These are phyloP conservation scores for Ampelocalamus luodianensis DNA, from an alignment of 176 grass and related monocot species.

Conservation along the genomic window DNA sequence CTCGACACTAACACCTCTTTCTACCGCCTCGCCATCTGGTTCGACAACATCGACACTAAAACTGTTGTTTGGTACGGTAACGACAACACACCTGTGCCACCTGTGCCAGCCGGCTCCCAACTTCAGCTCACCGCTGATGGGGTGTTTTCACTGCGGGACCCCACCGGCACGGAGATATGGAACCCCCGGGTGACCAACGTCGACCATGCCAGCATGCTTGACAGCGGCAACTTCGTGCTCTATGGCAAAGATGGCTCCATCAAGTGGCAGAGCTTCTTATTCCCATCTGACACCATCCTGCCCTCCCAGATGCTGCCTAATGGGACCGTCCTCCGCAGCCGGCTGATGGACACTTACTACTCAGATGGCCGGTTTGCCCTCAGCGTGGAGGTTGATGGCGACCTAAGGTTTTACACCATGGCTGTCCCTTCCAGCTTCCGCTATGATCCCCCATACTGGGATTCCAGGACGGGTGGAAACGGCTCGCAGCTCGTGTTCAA, in stretches of 20 bases:
- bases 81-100: too few relatives aligned
- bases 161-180: conserved; percentile 33
- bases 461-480: background rate
- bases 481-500: conserved; percentile 22
- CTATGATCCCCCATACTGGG: conserved; percentile 27
- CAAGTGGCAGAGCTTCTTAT: conserved; percentile 45
- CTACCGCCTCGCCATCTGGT: conserved; percentile 54
- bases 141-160: conserved; percentile 31
- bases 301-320: conserved; percentile 36
- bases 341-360: conserved; percentile 32
- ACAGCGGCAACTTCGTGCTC: conserved; percentile 53
- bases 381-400: background rate
- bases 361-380: conserved; percentile 32
- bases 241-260: background rate
- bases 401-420: conserved; percentile 28
- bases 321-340: conserved; percentile 9
- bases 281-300: conserved; percentile 52
- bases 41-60: conserved; percentile 35
- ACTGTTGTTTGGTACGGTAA: conserved; percentile 44
- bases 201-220: conserved; percentile 41
- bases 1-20: conserved; percentile 17
- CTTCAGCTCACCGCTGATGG: conserved; percentile 29
- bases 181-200: background rate
- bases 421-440: background rate
- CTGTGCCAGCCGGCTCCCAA: conserved; percentile 20